These are phyloP conservation scores for Solanum okadae DNA, from an alignment of 257 asterid species.

Conservation along the genomic window DNA sequence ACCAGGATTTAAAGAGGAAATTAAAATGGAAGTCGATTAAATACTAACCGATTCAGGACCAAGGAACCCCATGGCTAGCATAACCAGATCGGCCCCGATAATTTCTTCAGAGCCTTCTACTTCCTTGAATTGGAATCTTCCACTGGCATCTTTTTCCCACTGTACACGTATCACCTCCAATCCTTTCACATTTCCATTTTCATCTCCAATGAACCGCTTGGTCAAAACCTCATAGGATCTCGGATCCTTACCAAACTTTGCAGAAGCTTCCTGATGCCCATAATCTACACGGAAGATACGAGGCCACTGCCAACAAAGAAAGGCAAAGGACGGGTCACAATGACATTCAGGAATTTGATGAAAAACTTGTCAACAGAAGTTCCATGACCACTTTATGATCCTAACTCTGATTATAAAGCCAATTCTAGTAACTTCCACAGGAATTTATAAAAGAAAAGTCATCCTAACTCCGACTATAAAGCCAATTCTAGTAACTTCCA, in stretches of 20 bases:
- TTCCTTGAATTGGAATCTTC: constrained; percentile 86
- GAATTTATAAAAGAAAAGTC: neutral
- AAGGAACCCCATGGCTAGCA: constrained; percentile 98
- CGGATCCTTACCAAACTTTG: constrained; percentile 94
- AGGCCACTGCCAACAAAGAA: constrained; percentile 64
- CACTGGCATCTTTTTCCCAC: constrained; percentile 91
- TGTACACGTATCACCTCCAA: constrained; percentile 65
- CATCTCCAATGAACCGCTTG: constrained; percentile 79
- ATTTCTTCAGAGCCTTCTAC: constrained; percentile 94
- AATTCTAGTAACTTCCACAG: neutral
- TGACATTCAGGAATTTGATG: neutral
- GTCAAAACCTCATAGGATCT: constrained; percentile 92
- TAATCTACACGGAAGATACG: constrained; percentile 89
- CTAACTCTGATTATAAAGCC: neutral
- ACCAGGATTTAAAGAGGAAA: neutral
- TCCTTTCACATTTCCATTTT: constrained; percentile 71
- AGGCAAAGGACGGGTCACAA: neutral
- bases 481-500: neutral
- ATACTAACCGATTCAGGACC: constrained; percentile 92
- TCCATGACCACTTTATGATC: neutral
- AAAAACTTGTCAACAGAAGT: neutral
- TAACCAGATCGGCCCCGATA: constrained; percentile 70
- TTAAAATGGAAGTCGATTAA: neutral
- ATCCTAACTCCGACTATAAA: neutral
- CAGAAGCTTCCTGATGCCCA: constrained; percentile 92